These are phyloP conservation scores for Hanseniaspora clermontiae DNA, from an alignment of 805 yeast genomes.

Conservation along the genomic window DNA sequence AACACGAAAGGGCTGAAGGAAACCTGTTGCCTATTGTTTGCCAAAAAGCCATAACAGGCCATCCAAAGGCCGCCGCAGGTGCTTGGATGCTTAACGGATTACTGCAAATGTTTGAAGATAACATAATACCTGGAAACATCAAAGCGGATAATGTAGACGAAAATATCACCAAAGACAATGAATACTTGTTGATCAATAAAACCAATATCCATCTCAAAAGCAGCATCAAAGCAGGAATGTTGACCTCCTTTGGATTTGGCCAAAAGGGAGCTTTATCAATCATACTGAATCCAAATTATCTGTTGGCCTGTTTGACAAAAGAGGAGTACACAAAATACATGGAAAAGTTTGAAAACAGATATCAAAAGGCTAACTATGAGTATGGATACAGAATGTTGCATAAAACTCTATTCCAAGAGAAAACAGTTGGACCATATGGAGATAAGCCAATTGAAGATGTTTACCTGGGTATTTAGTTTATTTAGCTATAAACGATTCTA, in stretches of 20 bases:
- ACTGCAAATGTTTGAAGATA: conserved; percentile 71
- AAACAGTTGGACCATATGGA: conserved; percentile 72
- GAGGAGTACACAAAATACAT: conserved; percentile 54
- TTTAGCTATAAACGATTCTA: too few relatives aligned
- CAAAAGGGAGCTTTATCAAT: conserved; percentile 93
- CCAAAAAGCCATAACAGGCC: conserved; percentile 94
- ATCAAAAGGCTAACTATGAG: conserved; percentile 58
- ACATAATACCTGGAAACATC: conserved; percentile 88
- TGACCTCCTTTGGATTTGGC: conserved; percentile 93
- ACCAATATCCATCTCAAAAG: conserved; percentile 80
- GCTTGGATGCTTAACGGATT: conserved; percentile 99
- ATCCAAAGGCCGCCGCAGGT: conserved; percentile 98
- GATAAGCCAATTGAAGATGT: conserved; percentile 65
- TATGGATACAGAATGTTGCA: conserved; percentile 63
- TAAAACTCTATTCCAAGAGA: conserved; percentile 74
- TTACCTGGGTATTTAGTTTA: conserved; percentile 60
- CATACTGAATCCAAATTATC: conserved; percentile 76
- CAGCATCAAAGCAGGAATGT: conserved; percentile 60
- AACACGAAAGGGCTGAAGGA: conserved; percentile 82
- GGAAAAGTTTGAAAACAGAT: conserved; percentile 54
- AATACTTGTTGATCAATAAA: conserved; percentile 77
- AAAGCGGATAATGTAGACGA: conserved; percentile 88
- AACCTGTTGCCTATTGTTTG: conserved; percentile 86
- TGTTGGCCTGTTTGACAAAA: conserved; percentile 61
- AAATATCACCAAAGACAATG: conserved; percentile 49